phyloP scores from a whole-genome alignment of 2,329 filamentous ascomycete genomes.

The Aspergillus sojae region DNA sequence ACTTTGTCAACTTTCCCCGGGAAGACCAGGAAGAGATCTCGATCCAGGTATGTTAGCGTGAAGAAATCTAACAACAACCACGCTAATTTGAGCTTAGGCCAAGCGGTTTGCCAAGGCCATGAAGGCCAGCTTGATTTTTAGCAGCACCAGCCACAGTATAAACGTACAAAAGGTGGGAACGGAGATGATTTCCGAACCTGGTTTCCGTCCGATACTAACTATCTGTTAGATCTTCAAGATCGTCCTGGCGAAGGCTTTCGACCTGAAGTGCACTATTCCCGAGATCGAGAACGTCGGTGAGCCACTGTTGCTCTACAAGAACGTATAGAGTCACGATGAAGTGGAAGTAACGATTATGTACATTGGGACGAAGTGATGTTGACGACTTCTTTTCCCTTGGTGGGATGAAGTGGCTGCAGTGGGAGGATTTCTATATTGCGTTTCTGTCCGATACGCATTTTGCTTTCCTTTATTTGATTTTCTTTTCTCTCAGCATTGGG shows the following conservation, averaged over 20 bases:
- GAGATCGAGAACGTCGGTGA: slow-evolving; percentile 99
- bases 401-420: slow-evolving; percentile 10
- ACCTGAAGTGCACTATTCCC: slow-evolving; percentile 97
- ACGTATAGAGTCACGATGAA: slow-evolving; percentile 27
- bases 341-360: slow-evolving; percentile 34
- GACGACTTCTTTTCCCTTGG: slow-evolving; percentile 24
- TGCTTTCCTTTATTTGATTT: slow-evolving; percentile 16
- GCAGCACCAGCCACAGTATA: slow-evolving; percentile 98
- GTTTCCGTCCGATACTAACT: slow-evolving; percentile 28
- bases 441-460: background rate
- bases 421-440: slow-evolving; percentile 1
- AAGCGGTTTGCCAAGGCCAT: slow-evolving; percentile 97
- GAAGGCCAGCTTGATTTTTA: slow-evolving; percentile 96
- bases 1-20: slow-evolving; percentile 97
- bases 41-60: slow-evolving; percentile 68
- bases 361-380: slow-evolving; percentile 41
- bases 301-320: slow-evolving; percentile 88
- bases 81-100: slow-evolving; percentile 59
- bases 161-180: slow-evolving; percentile 90
- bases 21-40: slow-evolving; percentile 99
- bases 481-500: slow-evolving; percentile 24
- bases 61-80: background rate
- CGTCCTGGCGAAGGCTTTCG: slow-evolving; percentile 96
- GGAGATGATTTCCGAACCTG: slow-evolving; percentile 15
- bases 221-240: slow-evolving; percentile 92